Conservation (phyloP, 2,329 filamentous ascomycete genomes). For the Grosmannia serpens region DNA sequence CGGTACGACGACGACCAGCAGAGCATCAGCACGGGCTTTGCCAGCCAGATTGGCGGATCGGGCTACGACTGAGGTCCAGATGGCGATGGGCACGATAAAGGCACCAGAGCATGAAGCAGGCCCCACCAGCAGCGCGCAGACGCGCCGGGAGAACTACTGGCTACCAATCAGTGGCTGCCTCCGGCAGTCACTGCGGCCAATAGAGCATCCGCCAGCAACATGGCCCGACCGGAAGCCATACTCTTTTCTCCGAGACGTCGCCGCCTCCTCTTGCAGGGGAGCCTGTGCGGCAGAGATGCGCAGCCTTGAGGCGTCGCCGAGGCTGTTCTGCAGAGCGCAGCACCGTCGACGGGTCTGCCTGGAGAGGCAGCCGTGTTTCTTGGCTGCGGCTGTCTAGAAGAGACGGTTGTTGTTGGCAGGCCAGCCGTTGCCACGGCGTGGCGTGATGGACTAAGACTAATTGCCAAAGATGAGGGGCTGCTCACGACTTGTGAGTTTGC, state of each 20-base stretch:
- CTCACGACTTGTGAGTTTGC: background rate
- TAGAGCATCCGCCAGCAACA: background rate
- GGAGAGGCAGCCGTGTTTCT: background rate
- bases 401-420: background rate
- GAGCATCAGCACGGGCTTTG: slow-evolving; percentile 92
- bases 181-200: background rate
- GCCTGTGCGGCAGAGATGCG: background rate
- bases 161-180: background rate
- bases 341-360: background rate
- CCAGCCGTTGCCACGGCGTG: background rate
- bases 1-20: slow-evolving; percentile 84
- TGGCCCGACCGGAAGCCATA: background rate
- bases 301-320: background rate
- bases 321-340: background rate
- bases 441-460: background rate
- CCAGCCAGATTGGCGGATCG: slow-evolving; percentile 70
- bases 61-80: slow-evolving; percentile 36
- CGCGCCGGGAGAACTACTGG: background rate
- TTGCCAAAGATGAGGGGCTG: background rate
- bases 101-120: background rate
- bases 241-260: background rate
- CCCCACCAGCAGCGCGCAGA: background rate
- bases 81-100: background rate
- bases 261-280: background rate
- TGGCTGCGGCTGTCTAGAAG: background rate